A percentile compares a stretch with the other conserved stretches of the same genome.
These are phyloP conservation scores for Macrophomina phaseolina DNA, from an alignment of 2,329 filamentous ascomycete species.

Conservation along the genomic window DNA sequence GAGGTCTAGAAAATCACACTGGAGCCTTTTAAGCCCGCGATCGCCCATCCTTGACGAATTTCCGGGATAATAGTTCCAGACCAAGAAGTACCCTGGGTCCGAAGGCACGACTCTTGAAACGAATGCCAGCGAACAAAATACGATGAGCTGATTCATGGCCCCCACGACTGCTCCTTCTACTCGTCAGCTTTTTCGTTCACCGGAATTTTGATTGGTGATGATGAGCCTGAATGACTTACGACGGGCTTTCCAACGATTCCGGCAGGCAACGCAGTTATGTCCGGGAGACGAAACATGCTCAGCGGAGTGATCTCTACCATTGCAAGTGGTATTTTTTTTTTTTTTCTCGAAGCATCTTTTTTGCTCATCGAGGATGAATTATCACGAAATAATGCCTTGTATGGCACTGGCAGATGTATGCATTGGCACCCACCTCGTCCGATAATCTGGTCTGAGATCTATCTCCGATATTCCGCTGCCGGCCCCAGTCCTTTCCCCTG, in stretches of 20 bases:
- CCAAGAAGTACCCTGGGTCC: background rate
- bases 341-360: no score
- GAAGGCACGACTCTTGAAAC: conserved; percentile 7
- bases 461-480: conserved; percentile 2
- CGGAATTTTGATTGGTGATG: background rate
- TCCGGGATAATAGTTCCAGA: background rate
- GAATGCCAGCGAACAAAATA: background rate
- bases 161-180: background rate
- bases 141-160: conserved; percentile 6
- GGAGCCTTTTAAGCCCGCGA: background rate
- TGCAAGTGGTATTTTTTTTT: no score
- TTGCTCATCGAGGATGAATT: no score
- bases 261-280: background rate
- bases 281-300: background rate
- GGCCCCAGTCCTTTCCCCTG: background rate
- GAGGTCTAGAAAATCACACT: background rate
- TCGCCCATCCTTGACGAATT: background rate
- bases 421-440: background rate
- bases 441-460: conserved; percentile 1
- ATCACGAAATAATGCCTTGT: background rate
- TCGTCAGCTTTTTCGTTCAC: no score
- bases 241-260: background rate
- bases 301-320: no score
- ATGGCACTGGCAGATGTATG: background rate
- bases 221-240: background rate